These are phyloP conservation scores for Dictyostelium citrinum DNA, from an alignment of 78 protist genomes.

Conservation along the genomic window DNA sequence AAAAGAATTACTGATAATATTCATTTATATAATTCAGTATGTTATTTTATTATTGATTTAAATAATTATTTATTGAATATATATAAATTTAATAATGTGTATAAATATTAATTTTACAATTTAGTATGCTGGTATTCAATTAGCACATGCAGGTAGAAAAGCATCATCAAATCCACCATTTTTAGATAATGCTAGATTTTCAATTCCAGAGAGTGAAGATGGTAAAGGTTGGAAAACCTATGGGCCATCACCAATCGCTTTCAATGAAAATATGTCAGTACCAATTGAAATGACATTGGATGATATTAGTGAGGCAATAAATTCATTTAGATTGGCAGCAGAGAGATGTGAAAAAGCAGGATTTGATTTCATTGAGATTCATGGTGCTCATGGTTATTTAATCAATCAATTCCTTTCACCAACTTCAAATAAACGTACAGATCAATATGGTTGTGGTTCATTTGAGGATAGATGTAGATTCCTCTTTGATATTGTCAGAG, in stretches of 20 bases:
- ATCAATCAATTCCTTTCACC: slow-evolving; percentile 67
- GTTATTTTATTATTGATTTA: slow-evolving; percentile 2
- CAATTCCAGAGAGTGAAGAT: neutral
- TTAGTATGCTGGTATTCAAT: slow-evolving; percentile 35
- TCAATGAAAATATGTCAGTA: neutral
- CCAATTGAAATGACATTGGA: slow-evolving; percentile 58
- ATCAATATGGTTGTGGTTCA: slow-evolving; percentile 90
- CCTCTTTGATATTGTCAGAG: slow-evolving; percentile 24
- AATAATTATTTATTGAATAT: too few species aligned
- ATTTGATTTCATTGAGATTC: slow-evolving; percentile 83
- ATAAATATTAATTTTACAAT: too few species aligned
- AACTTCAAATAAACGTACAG: slow-evolving; percentile 86
- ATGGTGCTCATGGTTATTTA: slow-evolving; percentile 91
- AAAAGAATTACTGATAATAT: slow-evolving; percentile 34
- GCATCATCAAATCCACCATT: slow-evolving; percentile 31
- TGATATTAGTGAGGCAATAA: slow-evolving; percentile 23
- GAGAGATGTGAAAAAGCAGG: slow-evolving; percentile 71
- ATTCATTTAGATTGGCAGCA: slow-evolving; percentile 73
- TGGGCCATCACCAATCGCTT: slow-evolving; percentile 27
- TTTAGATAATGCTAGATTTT: neutral
- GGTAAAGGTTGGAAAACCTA: slow-evolving; percentile 1
- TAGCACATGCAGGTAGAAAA: slow-evolving; percentile 66
- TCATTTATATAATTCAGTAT: slow-evolving; percentile 37
- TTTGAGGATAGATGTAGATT: slow-evolving; percentile 85
- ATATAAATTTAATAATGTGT: too few species aligned